Percentiles rank a stretch among this genome's conserved stretches.
These are phyloP conservation scores for Lindgomyces ingoldianus DNA, from an alignment of 495 filamentous ascomycete species.

Conservation along the genomic window DNA sequence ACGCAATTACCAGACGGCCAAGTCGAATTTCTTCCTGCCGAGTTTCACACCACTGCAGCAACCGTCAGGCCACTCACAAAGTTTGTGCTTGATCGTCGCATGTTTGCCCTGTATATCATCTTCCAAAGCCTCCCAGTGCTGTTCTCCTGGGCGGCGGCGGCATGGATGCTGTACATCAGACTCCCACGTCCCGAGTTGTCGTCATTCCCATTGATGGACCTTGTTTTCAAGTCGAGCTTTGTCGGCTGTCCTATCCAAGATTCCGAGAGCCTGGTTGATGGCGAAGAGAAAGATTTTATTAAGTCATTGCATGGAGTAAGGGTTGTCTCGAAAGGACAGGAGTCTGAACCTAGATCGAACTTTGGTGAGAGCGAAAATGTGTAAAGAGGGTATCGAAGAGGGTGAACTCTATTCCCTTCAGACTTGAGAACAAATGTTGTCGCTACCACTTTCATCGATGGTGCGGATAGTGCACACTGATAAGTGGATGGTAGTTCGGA, in stretches of 20 bases:
- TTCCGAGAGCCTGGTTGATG: not conserved
- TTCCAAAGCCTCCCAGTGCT: not conserved
- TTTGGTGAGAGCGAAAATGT: no score
- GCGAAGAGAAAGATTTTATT: not conserved
- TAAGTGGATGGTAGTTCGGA: no score
- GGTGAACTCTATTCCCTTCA: no score
- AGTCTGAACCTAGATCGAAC: no score
- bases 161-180: not conserved
- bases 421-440: no score
- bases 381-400: no score
- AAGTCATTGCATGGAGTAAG: not conserved
- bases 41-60: not conserved
- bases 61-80: not conserved
- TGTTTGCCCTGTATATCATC: slow-evolving; percentile 1
- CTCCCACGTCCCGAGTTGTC: not conserved
- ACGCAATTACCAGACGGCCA: not conserved
- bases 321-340: not conserved
- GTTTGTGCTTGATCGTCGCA: not conserved
- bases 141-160: not conserved
- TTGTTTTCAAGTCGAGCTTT: not conserved
- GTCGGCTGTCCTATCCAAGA: not conserved
- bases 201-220: not conserved
- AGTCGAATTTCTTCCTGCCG: not conserved
- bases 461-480: no score
- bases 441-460: no score